Conservation (phyloP, 805 yeast species). For the Kluyveromyces siamensis region DNA sequence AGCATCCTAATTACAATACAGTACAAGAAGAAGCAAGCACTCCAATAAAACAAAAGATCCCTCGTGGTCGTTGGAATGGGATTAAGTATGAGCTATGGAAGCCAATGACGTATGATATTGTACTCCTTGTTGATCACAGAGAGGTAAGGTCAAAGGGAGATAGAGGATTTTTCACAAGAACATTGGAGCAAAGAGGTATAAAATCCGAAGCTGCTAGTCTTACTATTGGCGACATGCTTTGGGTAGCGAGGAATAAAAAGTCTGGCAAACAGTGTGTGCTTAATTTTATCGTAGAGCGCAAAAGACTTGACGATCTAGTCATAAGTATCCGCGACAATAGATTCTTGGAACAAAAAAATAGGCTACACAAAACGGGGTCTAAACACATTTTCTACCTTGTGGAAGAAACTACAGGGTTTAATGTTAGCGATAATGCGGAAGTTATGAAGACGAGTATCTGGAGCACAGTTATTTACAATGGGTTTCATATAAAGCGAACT, state of each 20-base stretch:
- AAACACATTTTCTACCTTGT: slow-evolving; percentile 63
- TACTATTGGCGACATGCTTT: slow-evolving; percentile 77
- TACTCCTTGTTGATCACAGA: slow-evolving; percentile 67
- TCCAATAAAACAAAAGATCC: slow-evolving; percentile 2
- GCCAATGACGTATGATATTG: slow-evolving; percentile 47
- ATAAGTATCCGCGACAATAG: slow-evolving; percentile 81
- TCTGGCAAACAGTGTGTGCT: slow-evolving; percentile 59
- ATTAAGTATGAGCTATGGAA: slow-evolving; percentile 44
- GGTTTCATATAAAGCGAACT: slow-evolving; percentile 62
- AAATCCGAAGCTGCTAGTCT: slow-evolving; percentile 46
- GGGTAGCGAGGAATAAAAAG: slow-evolving; percentile 68
- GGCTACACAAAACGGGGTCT: slow-evolving; percentile 64
- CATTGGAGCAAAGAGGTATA: slow-evolving; percentile 42
- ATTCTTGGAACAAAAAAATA: slow-evolving; percentile 73
- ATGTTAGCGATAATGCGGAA: slow-evolving; percentile 40
- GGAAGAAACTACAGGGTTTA: slow-evolving; percentile 56
- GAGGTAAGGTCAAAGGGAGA: slow-evolving; percentile 66
- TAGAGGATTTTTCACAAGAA: slow-evolving; percentile 57
- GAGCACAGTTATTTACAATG: slow-evolving; percentile 53
- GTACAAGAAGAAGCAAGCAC: not conserved
- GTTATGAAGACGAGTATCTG: slow-evolving; percentile 73
- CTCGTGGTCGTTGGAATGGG: slow-evolving; percentile 17
- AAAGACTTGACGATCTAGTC: slow-evolving; percentile 79
- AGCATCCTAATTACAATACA: not conserved
- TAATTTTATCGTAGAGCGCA: slow-evolving; percentile 83